These are phyloP conservation scores for Magnaporthiopsis incrustans DNA, from an alignment of 2,329 filamentous ascomycete genomes.

Conservation along the genomic window DNA sequence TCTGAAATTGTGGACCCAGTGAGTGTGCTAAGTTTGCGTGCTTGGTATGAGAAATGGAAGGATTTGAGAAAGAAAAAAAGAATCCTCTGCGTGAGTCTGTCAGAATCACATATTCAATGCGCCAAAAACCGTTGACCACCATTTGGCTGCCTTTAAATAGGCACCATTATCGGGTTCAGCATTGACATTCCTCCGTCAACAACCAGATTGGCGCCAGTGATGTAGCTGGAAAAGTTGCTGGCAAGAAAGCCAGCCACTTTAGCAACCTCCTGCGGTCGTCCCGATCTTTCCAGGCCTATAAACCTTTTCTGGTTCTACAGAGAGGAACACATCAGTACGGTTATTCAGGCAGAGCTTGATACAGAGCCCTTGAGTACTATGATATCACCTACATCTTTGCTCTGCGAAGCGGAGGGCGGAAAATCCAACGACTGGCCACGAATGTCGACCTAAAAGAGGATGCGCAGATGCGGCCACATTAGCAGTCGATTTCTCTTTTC, in stretches of 20 bases:
- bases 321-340: background rate
- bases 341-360: background rate
- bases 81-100: too few species aligned
- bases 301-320: slow-evolving; percentile 36
- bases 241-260: slow-evolving; percentile 55
- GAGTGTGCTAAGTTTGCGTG: too few species aligned
- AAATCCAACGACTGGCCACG: slow-evolving; percentile 44
- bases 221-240: slow-evolving; percentile 53
- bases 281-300: slow-evolving; percentile 49
- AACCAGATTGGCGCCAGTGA: slow-evolving; percentile 53
- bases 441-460: slow-evolving; percentile 32
- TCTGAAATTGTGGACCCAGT: background rate
- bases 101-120: too few species aligned
- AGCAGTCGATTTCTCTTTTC: too few species aligned
- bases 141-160: background rate
- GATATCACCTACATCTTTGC: slow-evolving; percentile 27
- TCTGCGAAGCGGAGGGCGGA: slow-evolving; percentile 45
- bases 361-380: background rate
- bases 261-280: slow-evolving; percentile 49
- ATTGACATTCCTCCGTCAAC: slow-evolving; percentile 46
- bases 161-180: background rate
- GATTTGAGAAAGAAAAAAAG: too few species aligned
- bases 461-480: background rate
- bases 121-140: background rate
- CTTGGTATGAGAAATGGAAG: too few species aligned